These are phyloP conservation scores for Cladophialophora immunda DNA, from an alignment of 2,329 filamentous ascomycete species.

Conservation along the genomic window DNA sequence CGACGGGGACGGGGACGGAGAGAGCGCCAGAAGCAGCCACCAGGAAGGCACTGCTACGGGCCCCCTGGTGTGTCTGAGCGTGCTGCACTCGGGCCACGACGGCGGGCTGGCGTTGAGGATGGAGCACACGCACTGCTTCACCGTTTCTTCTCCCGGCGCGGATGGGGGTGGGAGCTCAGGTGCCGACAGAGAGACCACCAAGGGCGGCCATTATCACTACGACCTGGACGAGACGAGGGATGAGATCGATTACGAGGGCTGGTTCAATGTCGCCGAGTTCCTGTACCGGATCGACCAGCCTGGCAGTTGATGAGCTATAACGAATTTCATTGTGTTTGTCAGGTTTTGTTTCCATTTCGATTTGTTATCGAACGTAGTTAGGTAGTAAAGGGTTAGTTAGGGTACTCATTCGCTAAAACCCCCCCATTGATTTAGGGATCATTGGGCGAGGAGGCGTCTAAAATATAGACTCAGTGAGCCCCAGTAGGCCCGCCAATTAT, in stretches of 20 bases:
- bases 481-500: too few species aligned
- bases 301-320: not conserved
- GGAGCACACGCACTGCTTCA: slow-evolving; percentile 60
- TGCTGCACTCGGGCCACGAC: slow-evolving; percentile 55
- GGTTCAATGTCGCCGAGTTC: slow-evolving; percentile 54
- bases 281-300: slow-evolving; percentile 53
- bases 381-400: too few species aligned
- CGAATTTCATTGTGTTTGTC: too few species aligned
- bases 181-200: slow-evolving; percentile 5
- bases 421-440: too few species aligned
- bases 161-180: slow-evolving; percentile 13
- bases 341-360: too few species aligned
- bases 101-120: slow-evolving; percentile 51
- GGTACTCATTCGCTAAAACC: too few species aligned
- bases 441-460: too few species aligned
- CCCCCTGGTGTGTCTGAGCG: slow-evolving; percentile 52
- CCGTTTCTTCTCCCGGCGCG: slow-evolving; percentile 22
- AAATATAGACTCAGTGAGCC: too few species aligned
- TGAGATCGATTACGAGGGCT: slow-evolving; percentile 57
- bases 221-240: slow-evolving; percentile 46
- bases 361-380: too few species aligned
- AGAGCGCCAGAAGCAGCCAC: too few species aligned
- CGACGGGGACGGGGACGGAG: not conserved
- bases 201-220: slow-evolving; percentile 57
- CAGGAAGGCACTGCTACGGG: too few species aligned